Conservation (phyloP, 2,329 filamentous ascomycete species). For the Clarireedia monteithiana region DNA sequence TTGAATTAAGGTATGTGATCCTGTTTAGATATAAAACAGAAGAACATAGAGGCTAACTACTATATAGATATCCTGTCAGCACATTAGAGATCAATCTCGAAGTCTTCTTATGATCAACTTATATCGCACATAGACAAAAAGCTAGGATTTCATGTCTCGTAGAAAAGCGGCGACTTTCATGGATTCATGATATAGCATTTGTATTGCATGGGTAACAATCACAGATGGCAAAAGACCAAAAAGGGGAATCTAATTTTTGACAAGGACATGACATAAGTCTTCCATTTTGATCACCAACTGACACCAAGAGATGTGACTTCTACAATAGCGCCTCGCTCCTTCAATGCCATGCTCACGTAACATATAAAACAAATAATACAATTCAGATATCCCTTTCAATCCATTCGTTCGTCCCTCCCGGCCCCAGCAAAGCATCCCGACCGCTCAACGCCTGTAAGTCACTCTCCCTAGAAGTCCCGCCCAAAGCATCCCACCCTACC, state of each 20-base stretch:
- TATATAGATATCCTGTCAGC: slow-evolving; percentile 73
- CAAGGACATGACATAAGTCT: background rate
- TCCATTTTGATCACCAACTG: background rate
- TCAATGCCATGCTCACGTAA: slow-evolving; percentile 14
- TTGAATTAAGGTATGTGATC: slow-evolving; percentile 63
- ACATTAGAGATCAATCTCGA: slow-evolving; percentile 93
- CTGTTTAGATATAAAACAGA: too few species aligned
- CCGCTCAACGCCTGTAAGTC: background rate
- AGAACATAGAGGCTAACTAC: slow-evolving; percentile 11
- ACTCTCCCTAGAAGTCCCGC: background rate
- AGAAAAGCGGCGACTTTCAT: background rate
- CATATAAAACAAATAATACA: background rate
- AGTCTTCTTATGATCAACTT: slow-evolving; percentile 62
- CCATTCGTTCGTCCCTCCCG: background rate
- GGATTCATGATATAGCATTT: slow-evolving; percentile 14
- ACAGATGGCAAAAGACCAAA: background rate
- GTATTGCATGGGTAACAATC: slow-evolving; percentile 17
- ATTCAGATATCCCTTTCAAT: background rate
- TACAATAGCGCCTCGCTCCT: slow-evolving; percentile 17
- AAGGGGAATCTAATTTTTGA: background rate
- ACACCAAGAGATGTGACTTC: slow-evolving; percentile 1
- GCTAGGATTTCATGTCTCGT: background rate
- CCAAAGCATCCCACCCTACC: background rate
- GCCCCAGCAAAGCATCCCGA: background rate
- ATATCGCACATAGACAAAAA: background rate